Conservation (phyloP, 1,284 basidiomycete species). For the Clitocybe nebularis region DNA sequence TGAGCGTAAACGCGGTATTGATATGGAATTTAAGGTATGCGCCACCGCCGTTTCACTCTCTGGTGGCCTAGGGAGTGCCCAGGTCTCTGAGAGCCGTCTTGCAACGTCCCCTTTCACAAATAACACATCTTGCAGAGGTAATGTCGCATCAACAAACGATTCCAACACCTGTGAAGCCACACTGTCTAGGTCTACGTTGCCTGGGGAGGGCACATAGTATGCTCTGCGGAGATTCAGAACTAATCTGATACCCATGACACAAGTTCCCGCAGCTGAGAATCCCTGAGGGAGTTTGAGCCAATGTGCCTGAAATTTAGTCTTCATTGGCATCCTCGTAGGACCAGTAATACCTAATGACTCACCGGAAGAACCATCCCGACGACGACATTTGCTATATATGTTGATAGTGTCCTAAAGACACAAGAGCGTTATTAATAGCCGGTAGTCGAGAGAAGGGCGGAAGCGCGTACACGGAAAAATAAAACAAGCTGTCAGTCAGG, state of each 20-base stretch:
- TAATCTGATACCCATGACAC: constrained; percentile 24
- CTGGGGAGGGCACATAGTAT: constrained; percentile 18
- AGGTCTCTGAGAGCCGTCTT: background rate
- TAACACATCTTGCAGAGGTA: background rate
- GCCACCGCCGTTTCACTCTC: background rate
- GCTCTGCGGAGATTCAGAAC: constrained; percentile 24
- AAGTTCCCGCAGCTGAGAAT: constrained; percentile 21
- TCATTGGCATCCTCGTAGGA: no score
- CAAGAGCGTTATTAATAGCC: background rate
- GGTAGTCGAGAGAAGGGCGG: background rate
- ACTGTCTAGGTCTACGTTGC: background rate
- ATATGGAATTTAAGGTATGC: no score
- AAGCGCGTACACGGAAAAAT: constrained; percentile 24
- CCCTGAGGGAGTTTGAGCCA: constrained; percentile 23
- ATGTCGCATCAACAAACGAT: background rate
- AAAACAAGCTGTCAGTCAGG: constrained; percentile 23
- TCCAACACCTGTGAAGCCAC: background rate
- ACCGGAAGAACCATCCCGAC: constrained; percentile 22
- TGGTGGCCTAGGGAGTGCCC: background rate
- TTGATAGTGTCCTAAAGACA: constrained; percentile 18
- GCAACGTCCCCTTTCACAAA: background rate
- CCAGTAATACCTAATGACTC: no score
- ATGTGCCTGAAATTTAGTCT: constrained; percentile 13
- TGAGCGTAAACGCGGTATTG: no score
- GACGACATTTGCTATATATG: constrained; percentile 18